Evolutionary conservation across 208 protist species (phyloP).

Genomic region (Trypanosoma brucei): DNA sequence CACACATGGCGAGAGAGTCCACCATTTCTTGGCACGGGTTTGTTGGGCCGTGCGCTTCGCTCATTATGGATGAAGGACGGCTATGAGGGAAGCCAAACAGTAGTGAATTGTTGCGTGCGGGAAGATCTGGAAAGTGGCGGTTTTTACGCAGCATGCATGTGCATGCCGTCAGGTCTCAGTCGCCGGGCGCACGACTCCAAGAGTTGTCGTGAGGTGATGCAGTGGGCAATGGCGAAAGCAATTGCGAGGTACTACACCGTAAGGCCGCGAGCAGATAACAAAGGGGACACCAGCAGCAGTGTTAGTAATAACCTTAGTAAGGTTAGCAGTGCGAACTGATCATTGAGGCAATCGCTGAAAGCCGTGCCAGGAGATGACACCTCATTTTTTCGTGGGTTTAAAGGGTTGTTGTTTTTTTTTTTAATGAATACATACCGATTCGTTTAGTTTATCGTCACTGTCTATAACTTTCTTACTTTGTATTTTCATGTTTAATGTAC

Average conservation of each 20-base stretch:
- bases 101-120: slow-evolving; percentile 66
- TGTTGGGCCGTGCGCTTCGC: slow-evolving; percentile 50
- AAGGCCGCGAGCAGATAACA: slow-evolving; percentile 2
- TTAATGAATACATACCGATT: no score
- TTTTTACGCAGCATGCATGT: slow-evolving; percentile 69
- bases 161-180: slow-evolving; percentile 66
- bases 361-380: no score
- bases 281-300: neutral
- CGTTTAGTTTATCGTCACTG: no score
- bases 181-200: slow-evolving; percentile 46
- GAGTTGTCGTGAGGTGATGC: slow-evolving; percentile 58
- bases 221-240: slow-evolving; percentile 80
- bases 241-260: slow-evolving; percentile 75
- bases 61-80: slow-evolving; percentile 70
- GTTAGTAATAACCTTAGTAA: no score
- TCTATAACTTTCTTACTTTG: no score
- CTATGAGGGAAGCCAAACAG: slow-evolving; percentile 71
- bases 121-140: slow-evolving; percentile 58
- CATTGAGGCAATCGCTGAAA: slow-evolving; percentile 8
- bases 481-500: no score
- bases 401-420: no score
- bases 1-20: slow-evolving; percentile 25
- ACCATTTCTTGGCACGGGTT: slow-evolving; percentile 42
- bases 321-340: no score
- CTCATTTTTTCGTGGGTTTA: no score